Evolutionary conservation across 768 basidiomycete species (phyloP).

Genomic region (Podaxis sp.): DNA sequence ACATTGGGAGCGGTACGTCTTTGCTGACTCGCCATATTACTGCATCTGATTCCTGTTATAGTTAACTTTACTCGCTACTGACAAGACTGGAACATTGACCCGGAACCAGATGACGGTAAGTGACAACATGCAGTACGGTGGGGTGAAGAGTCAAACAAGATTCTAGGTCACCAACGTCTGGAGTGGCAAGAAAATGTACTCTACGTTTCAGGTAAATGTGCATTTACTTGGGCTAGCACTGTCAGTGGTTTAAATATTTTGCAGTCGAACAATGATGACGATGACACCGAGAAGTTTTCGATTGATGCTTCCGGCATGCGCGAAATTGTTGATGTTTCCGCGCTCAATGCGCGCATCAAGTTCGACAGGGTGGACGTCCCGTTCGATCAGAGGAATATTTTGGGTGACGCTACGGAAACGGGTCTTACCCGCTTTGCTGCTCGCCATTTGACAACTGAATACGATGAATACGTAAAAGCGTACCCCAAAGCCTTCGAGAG

Average conservation of each 20-base stretch:
- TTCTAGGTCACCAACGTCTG: conserved; percentile 59
- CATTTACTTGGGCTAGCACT: not conserved
- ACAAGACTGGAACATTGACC: conserved; percentile 71
- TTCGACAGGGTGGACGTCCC: conserved; percentile 64
- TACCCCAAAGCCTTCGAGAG: conserved; percentile 62
- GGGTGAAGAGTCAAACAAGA: not conserved
- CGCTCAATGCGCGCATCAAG: conserved; percentile 68
- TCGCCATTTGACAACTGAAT: conserved; percentile 45
- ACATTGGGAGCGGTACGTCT: conserved; percentile 49
- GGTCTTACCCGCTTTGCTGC: conserved; percentile 70
- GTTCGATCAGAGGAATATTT: conserved; percentile 57
- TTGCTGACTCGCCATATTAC: not conserved
- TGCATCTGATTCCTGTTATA: conserved; percentile 20
- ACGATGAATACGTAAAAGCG: conserved; percentile 49
- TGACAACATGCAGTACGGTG: not conserved
- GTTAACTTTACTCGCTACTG: conserved; percentile 66
- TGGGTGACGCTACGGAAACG: conserved; percentile 76
- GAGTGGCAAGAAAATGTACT: conserved; percentile 60
- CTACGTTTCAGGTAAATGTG: conserved; percentile 54
- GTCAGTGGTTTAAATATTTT: not conserved
- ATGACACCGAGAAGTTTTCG: conserved; percentile 48
- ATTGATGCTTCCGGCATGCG: conserved; percentile 54
- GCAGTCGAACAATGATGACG: conserved; percentile 65
- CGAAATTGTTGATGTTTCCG: conserved; percentile 63
- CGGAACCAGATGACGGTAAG: conserved; percentile 69